Base-by-base conservation (phyloP, 1,284 basidiomycete species). In the Ceratobasidium papillatum region DNA sequence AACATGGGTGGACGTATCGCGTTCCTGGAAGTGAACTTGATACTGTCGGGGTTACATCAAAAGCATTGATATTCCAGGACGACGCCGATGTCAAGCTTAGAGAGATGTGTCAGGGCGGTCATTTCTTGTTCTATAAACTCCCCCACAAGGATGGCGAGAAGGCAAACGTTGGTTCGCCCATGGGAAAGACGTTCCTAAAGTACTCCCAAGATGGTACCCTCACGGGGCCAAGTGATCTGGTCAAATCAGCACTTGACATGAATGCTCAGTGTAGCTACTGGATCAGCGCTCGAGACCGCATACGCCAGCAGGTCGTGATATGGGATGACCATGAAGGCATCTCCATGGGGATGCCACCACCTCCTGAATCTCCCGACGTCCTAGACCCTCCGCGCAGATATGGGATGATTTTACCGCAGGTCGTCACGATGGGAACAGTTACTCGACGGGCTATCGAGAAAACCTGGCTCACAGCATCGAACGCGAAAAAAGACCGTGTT, bases 391-490 rank as follows among this genome's bases (percentile, higher is more conserved):
- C 47, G 68, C 77, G 45, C 14, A 91, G 91, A 77, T 92, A 91
- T 84, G 97, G 97, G 11, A 88, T 99, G 79, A 99, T 99, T 79
- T 83, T 99, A 4, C 98, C 97, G 0, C 96, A 98, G 82, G 94
- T 99, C 63, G 93, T 99, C 79, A 94, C 95, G 2, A 99, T 99
- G 98, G 98, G 98, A 12, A 98, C 98, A 0, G 94, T 99, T 61
- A 99, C 97, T 14, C 93, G 96, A 11, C 91, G 97, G 27, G 96
- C 98, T 1, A 98, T 99, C 78, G 98, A 99, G 83, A 94, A 93
- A 82, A 99, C 98, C 0, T 99, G 98, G 98, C 85, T 99, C 63
- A 99, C 98, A 0, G 98, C 97, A 0, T 97, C 95, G 77, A 99
- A 99, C 79, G 96, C 97, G 2, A 99, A 99, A 86, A 91, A 91